Evolutionary conservation across 352 stramenopile species (phyloP).

Genomic region (Discostella stelligera): DNA sequence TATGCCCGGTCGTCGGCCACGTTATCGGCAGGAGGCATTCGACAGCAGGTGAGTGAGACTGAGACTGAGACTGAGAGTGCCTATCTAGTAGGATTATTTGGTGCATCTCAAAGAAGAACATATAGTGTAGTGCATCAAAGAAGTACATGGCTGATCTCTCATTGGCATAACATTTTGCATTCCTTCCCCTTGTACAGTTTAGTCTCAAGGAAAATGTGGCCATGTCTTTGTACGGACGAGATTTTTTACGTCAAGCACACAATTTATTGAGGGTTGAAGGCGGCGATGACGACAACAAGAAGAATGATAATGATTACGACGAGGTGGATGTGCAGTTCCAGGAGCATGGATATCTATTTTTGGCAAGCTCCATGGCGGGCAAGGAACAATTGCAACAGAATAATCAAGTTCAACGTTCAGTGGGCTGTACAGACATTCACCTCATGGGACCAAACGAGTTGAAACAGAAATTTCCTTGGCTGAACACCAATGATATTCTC

Average conservation of each 20-base stretch:
- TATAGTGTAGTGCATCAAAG: background rate
- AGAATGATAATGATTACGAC: conserved; percentile 5
- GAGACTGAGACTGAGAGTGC: too few species aligned
- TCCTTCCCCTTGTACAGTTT: conserved; percentile 45
- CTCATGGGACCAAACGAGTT: conserved; percentile 53
- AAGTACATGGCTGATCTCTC: background rate
- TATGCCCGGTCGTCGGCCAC: conserved; percentile 55
- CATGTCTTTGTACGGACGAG: conserved; percentile 62
- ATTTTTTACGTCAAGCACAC: conserved; percentile 55
- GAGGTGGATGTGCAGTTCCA: conserved; percentile 63
- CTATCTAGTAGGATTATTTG: too few species aligned
- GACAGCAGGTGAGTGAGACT: conserved; percentile 48
- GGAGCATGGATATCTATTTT: conserved; percentile 73
- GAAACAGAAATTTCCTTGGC: conserved; percentile 59
- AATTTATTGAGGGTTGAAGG: conserved; percentile 32
- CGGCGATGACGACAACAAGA: background rate
- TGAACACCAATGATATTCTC: conserved; percentile 64
- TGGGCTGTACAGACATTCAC: conserved; percentile 48
- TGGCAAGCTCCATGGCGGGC: conserved; percentile 46
- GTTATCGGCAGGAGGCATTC: conserved; percentile 64
- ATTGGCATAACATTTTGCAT: background rate
- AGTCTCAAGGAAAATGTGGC: conserved; percentile 63
- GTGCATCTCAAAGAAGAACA: background rate
- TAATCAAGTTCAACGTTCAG: conserved; percentile 36
- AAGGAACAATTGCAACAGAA: conserved; percentile 53